These are phyloP conservation scores for Globisporangium okanoganense DNA, from an alignment of 352 stramenopile species.

Conservation along the genomic window DNA sequence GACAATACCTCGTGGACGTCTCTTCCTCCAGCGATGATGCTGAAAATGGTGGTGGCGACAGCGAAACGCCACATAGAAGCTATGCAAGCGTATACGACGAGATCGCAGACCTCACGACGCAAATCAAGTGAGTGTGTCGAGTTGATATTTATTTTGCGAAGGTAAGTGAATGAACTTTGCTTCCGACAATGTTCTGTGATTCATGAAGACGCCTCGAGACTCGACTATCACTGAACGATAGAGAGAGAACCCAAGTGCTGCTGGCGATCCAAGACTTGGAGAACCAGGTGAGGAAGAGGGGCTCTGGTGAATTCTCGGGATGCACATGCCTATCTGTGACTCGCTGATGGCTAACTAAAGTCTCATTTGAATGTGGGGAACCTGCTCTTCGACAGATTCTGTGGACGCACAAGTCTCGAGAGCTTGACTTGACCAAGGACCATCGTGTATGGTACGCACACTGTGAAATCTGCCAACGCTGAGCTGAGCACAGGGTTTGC, in stretches of 20 bases:
- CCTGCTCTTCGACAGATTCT: slow-evolving; percentile 6
- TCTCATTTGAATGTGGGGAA: background rate
- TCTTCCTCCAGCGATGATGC: background rate
- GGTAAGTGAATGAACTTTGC: too few species aligned
- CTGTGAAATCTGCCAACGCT: background rate
- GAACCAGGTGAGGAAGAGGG: slow-evolving; percentile 1
- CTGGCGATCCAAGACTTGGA: slow-evolving; percentile 10
- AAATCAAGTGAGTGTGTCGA: slow-evolving; percentile 20
- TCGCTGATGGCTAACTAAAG: background rate
- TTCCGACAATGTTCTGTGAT: too few species aligned
- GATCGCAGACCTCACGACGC: slow-evolving; percentile 17
- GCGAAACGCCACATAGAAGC: background rate
- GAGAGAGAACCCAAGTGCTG: slow-evolving; percentile 5
- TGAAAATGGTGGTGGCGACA: background rate
- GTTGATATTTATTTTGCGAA: too few species aligned
- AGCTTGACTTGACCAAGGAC: slow-evolving; percentile 17
- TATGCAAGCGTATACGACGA: slow-evolving; percentile 24
- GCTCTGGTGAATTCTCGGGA: too few species aligned
- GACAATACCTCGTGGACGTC: slow-evolving; percentile 12
- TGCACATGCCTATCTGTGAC: too few species aligned
- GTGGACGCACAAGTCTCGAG: slow-evolving; percentile 21
- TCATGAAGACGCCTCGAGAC: background rate
- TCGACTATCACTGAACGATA: background rate
- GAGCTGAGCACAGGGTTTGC: too few species aligned
- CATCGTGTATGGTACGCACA: slow-evolving; percentile 21